Evolutionary conservation across 768 basidiomycete species (phyloP), one percentile per base, ranked within the genome.

Genomic region (Arthromyces matolae): DNA sequence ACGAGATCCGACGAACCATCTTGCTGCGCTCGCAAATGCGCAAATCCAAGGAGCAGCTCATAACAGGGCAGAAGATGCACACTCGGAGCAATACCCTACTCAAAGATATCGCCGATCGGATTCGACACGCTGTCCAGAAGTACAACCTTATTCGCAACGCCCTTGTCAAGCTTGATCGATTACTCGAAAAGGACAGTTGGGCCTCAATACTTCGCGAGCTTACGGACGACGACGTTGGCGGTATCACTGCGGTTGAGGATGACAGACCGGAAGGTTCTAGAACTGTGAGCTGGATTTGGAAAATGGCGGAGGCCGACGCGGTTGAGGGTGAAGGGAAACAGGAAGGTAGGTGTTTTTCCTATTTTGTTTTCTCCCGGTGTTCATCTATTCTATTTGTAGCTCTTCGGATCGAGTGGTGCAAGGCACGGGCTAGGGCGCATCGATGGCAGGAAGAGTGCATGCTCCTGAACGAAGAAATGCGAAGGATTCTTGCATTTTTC

Each of bases 401-500:
- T 13, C 40, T 42, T 6, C 20, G 55, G 0, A 53, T 69, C 27
- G 60, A 64, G 45, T 67, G 64, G 64, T 65, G 63, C 32, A 65
- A 62, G 37, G 51, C 57, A 0, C 42, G 55, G 3, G 68, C 68
- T 0, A 50, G 64, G 0, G 63, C 63, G 1, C 51, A 63, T 34
- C 55, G 64, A 0, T 71, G 68, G 67, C 57, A 57, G 20, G 69
- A 72, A 44, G 69, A 72, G 41, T 61, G 62, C 16, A 18, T 57
- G 1, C 53, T 71, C 3, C 48, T 72, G 0, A 37, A 52, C 8
- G 70, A 71, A 42, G 70, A 72, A 46, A 69, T 69, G 68, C 41
- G 58, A 1, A 53, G 66, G 1, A 50, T 64, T 0, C 23, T 60
- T 7, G 35, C 45, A 4, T 60, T 48, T 19, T 36, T 27, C 19